Evolutionary conservation across 2,329 filamentous ascomycete species (phyloP).

Genomic region (Raffaelea deltoideospora): DNA sequence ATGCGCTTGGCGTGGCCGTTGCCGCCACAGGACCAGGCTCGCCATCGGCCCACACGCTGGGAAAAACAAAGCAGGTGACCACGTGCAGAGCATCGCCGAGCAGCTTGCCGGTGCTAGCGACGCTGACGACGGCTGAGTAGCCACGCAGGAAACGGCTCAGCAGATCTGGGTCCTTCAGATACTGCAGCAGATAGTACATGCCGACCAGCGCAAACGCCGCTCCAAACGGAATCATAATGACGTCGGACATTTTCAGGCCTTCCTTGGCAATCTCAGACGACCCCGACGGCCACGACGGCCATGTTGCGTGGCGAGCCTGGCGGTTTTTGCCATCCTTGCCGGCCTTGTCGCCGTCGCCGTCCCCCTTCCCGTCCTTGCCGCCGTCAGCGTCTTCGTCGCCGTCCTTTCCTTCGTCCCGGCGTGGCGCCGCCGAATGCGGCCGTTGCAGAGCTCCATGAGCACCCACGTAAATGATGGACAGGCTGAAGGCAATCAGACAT

Average conservation of each 20-base stretch:
- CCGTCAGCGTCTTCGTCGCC: slow-evolving; percentile 9
- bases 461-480: slow-evolving; percentile 73
- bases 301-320: slow-evolving; percentile 19
- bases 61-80: slow-evolving; percentile 54
- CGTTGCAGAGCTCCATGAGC: slow-evolving; percentile 74
- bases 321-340: slow-evolving; percentile 30
- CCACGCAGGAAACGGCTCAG: slow-evolving; percentile 70
- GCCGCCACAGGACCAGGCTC: too few species aligned
- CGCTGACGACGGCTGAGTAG: slow-evolving; percentile 68
- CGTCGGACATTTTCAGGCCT: slow-evolving; percentile 61
- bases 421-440: slow-evolving; percentile 60
- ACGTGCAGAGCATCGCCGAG: slow-evolving; percentile 58
- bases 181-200: slow-evolving; percentile 81
- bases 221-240: slow-evolving; percentile 68
- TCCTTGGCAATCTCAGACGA: slow-evolving; percentile 18
- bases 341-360: too few species aligned
- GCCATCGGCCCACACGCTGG: slow-evolving; percentile 43
- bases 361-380: too few species aligned
- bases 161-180: slow-evolving; percentile 64
- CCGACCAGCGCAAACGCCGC: slow-evolving; percentile 55
- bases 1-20: too few species aligned
- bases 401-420: too few species aligned
- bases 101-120: slow-evolving; percentile 62
- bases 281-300: slow-evolving; percentile 1
- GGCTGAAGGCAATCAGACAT: slow-evolving; percentile 45